Percentiles rank a stretch among this genome's conserved stretches.
Evolutionary conservation across 2,329 filamentous ascomycete genomes (phyloP).

Genomic region (Diplodia mutila): DNA sequence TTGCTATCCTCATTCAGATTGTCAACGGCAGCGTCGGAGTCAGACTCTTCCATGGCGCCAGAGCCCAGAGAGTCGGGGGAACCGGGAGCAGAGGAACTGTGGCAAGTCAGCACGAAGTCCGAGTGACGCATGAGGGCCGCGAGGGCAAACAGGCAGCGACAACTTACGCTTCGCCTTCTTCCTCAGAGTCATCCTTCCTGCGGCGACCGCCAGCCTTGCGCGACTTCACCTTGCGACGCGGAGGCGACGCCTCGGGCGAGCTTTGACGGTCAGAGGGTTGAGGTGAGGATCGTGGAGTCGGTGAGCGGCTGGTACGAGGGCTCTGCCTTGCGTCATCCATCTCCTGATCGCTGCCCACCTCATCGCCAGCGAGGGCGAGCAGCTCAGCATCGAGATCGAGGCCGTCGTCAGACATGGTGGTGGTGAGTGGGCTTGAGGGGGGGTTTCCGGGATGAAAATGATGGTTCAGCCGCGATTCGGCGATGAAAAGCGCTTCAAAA

Average conservation of each 20-base stretch:
- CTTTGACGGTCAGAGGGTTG: constrained; percentile 39
- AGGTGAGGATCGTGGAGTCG: constrained; percentile 48
- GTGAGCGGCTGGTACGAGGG: constrained; percentile 62
- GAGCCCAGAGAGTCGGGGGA: constrained; percentile 78
- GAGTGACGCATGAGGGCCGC: background rate
- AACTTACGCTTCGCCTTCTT: constrained; percentile 84
- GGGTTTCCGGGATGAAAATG: background rate
- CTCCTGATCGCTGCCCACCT: constrained; percentile 50
- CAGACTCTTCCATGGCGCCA: constrained; percentile 84
- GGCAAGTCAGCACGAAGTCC: constrained; percentile 2
- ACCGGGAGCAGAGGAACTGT: constrained; percentile 68
- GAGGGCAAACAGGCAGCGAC: background rate
- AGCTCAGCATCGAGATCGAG: constrained; percentile 81
- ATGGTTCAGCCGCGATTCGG: background rate
- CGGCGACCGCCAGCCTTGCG: constrained; percentile 53
- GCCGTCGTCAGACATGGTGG: constrained; percentile 68
- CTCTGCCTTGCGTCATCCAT: constrained; percentile 50
- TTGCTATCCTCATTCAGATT: constrained; percentile 62
- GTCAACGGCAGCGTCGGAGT: constrained; percentile 55
- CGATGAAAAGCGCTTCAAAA: constrained; percentile 3
- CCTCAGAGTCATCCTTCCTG: constrained; percentile 47
- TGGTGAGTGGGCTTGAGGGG: background rate
- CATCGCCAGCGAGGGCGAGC: constrained; percentile 83
- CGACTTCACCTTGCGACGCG: constrained; percentile 53
- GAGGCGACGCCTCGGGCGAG: constrained; percentile 46